Conservation (phyloP, 1,284 basidiomycete genomes). For the Boletus sp. region DNA sequence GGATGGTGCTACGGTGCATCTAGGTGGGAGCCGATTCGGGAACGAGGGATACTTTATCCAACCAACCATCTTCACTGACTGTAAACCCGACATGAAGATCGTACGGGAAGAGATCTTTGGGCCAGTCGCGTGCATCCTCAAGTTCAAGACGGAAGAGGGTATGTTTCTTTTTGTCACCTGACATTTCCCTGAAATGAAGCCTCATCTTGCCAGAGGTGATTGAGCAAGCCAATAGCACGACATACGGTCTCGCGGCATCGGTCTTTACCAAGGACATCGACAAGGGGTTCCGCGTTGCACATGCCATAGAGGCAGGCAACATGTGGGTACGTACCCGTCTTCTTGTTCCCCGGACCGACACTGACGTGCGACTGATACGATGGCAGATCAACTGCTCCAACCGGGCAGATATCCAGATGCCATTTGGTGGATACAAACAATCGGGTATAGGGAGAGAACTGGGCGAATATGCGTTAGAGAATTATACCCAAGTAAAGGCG, state of each 20-base stretch:
- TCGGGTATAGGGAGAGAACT: conserved; percentile 78
- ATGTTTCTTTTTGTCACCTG: neutral
- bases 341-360: neutral
- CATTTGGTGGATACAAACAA: conserved; percentile 85
- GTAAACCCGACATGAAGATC: conserved; percentile 66
- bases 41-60: conserved; percentile 58
- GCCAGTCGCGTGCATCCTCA: conserved; percentile 36
- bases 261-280: conserved; percentile 78
- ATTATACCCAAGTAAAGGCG: conserved; percentile 70
- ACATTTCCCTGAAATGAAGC: neutral
- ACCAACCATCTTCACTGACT: conserved; percentile 71
- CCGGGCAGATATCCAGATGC: conserved; percentile 58
- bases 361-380: neutral
- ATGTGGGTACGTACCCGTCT: conserved; percentile 52
- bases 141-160: conserved; percentile 28
- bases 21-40: conserved; percentile 66
- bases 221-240: conserved; percentile 70
- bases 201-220: conserved; percentile 49
- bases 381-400: conserved; percentile 70
- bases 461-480: conserved; percentile 72
- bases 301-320: conserved; percentile 77
- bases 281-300: conserved; percentile 67
- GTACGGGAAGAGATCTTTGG: conserved; percentile 78
- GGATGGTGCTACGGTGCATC: conserved; percentile 54
- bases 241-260: conserved; percentile 75